Evolutionary conservation across 192 early-diverging fungal genomes (phyloP), one percentile per base, ranked within the genome.

Genomic region (Chytriomyces sp.): DNA sequence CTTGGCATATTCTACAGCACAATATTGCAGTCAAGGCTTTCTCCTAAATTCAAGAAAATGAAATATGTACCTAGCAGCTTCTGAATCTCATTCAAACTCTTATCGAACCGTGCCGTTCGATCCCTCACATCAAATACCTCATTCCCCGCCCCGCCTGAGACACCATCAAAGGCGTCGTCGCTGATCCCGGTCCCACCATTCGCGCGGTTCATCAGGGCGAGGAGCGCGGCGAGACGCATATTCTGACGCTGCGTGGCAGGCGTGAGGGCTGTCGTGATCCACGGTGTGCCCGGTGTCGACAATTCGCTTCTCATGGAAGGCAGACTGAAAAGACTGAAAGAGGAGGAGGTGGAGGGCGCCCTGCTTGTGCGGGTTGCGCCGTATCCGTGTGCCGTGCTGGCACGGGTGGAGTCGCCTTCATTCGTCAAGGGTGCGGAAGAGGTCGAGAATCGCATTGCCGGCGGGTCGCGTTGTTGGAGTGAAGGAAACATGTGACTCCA

Each of bases 41-140:
- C 22, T 14, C 44, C 44, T n/a, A 49, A 22, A 49, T 22, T n/a
- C 1, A 49, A n/a, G 44, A n/a, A 49, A 49, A 10, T n/a, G 14
- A 49, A n/a, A 3, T 44, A 49, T 22, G 22, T 22, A 75, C 78
- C 82, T 22, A 84, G 36, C 52, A 84, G 67, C 69, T 79, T 78
- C 56, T 77, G 76, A 32, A 84, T 81, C 37, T 84, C 82, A 25
- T 26, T 28, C 5, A 79, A 77, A 58, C 81, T 81, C 60, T 55
- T 77, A 14, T 84, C 82, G 60, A 84, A 84, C 4, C 68, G 63
- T 2, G 61, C 74, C 36, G 53, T 38, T 2, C 52, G 44, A 32
- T 78, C 72, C 34, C 69, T 54, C 4, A 17, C 8, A 26, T 66
- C 70, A 64, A 76, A 78, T 28, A 31, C 60, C 22, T 28, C 59